These are phyloP conservation scores for Mycena galopus DNA, from an alignment of 768 basidiomycete genomes.

Conservation along the genomic window DNA sequence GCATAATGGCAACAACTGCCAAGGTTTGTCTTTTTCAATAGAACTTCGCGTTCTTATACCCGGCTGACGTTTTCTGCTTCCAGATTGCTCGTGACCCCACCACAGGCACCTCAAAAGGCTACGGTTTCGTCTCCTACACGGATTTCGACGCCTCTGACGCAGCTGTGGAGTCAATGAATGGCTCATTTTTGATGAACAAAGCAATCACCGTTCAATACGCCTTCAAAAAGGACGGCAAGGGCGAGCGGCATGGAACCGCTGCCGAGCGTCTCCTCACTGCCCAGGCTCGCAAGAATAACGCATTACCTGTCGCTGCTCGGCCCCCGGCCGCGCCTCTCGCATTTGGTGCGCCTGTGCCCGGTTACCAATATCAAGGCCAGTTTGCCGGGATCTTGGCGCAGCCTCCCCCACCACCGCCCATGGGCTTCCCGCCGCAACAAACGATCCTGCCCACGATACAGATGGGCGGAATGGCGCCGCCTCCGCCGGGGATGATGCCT, in stretches of 20 bases:
- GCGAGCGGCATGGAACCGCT: constrained; percentile 95
- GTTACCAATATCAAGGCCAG: constrained; percentile 90
- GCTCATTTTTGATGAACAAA: constrained; percentile 98
- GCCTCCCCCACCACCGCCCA: constrained; percentile 78
- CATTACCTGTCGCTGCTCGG: constrained; percentile 81
- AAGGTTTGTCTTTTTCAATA: constrained; percentile 65
- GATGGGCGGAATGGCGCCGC: constrained; percentile 45
- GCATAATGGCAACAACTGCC: constrained; percentile 90
- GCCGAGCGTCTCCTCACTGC: constrained; percentile 97
- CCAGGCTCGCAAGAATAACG: constrained; percentile 96
- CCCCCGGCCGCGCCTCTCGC: constrained; percentile 83
- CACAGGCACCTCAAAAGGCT: constrained; percentile 91
- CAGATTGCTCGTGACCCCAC: constrained; percentile 94
- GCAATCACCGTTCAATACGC: constrained; percentile 97
- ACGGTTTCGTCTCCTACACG: constrained; percentile 97
- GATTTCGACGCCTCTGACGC: constrained; percentile 98
- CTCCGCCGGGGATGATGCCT: constrained; percentile 38
- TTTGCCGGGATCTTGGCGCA: constrained; percentile 91
- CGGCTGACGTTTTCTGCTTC: constrained; percentile 20
- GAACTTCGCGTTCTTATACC: constrained; percentile 14
- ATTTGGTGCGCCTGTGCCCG: constrained; percentile 77
- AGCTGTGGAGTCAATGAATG: constrained; percentile 96
- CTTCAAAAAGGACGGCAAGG: constrained; percentile 99
- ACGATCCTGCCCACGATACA: constrained; percentile 69
- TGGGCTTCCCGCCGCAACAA: constrained; percentile 80